Percentiles rank a stretch among this genome's conserved stretches.
Conservation (phyloP, 129 eudicot genomes). For the Logfia minima region DNA sequence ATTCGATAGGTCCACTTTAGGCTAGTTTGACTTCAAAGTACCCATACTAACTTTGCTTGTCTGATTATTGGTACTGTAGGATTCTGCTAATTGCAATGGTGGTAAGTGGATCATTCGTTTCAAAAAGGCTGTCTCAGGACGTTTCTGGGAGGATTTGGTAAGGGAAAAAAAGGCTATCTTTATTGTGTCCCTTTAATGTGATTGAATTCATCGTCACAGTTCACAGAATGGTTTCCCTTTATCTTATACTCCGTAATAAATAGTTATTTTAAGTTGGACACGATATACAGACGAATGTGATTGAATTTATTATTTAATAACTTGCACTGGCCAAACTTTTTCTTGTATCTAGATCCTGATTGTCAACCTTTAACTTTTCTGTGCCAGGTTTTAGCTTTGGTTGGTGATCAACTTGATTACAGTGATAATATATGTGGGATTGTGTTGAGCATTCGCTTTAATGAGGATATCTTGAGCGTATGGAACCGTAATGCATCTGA, state of each 20-base stretch:
- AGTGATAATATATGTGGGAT: slow-evolving; percentile 85
- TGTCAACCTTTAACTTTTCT: neutral
- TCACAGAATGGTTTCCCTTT: neutral
- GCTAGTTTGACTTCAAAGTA: neutral
- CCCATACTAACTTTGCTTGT: slow-evolving; percentile 9
- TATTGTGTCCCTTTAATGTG: neutral
- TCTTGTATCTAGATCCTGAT: neutral
- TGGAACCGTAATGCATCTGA: slow-evolving; percentile 99
- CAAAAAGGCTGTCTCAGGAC: slow-evolving; percentile 90
- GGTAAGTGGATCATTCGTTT: slow-evolving; percentile 97
- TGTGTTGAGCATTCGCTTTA: slow-evolving; percentile 82
- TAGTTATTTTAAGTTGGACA: neutral
- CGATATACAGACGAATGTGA: neutral
- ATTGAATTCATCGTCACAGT: neutral
- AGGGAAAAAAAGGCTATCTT: slow-evolving; percentile 14
- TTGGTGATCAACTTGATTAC: slow-evolving; percentile 94
- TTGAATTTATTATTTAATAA: neutral
- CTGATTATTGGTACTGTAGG: slow-evolving; percentile 42
- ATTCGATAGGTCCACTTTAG: neutral
- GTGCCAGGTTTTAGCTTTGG: slow-evolving; percentile 79
- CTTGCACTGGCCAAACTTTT: neutral
- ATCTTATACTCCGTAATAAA: neutral
- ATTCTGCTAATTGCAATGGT: slow-evolving; percentile 93
- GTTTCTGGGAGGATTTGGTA: slow-evolving; percentile 99
- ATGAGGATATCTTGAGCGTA: slow-evolving; percentile 90